These are phyloP conservation scores for Podospora sp. DNA, from an alignment of 495 filamentous ascomycete genomes.

Conservation along the genomic window DNA sequence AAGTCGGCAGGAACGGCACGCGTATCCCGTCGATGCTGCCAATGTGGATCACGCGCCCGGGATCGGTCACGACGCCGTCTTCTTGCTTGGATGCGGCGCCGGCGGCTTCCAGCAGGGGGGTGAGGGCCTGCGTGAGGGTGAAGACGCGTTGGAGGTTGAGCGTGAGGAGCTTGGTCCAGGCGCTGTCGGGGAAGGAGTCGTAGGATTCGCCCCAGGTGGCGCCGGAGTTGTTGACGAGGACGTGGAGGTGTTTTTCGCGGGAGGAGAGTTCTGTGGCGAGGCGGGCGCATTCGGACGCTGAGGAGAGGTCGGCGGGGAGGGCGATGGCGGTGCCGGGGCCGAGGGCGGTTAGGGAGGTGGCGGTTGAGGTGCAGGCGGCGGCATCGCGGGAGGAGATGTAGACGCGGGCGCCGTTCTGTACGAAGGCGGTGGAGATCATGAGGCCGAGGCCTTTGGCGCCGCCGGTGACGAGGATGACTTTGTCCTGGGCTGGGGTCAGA, in stretches of 20 bases:
- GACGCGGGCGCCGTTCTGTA: constrained; percentile 76
- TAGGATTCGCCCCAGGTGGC: constrained; percentile 75
- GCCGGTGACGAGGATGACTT: constrained; percentile 47
- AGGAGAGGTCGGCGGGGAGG: constrained; percentile 43
- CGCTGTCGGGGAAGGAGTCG: constrained; percentile 69
- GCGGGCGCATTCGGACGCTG: constrained; percentile 55
- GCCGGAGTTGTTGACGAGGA: constrained; percentile 82
- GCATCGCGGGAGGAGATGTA: constrained; percentile 77
- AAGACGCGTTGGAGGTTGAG: constrained; percentile 82
- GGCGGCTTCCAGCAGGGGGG: constrained; percentile 67
- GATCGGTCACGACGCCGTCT: constrained; percentile 31
- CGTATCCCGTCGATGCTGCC: constrained; percentile 74
- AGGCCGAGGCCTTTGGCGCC: constrained; percentile 65
- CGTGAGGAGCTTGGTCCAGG: constrained; percentile 75
- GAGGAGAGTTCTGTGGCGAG: constrained; percentile 64
- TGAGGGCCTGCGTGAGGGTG: constrained; percentile 72
- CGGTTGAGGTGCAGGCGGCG: constrained; percentile 37
- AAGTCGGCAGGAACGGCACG: constrained; percentile 71
- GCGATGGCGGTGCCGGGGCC: constrained; percentile 33
- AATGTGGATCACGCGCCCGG: constrained; percentile 75
- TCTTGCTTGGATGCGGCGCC: constrained; percentile 43
- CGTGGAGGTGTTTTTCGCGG: constrained; percentile 66
- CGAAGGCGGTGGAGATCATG: constrained; percentile 82
- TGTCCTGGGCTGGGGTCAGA: constrained; percentile 29
- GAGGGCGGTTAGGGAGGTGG: constrained; percentile 33